Evolutionary conservation across 768 basidiomycete species (phyloP), one percentile per base, ranked within the genome.

Genomic region (Grammothele lineata): DNA sequence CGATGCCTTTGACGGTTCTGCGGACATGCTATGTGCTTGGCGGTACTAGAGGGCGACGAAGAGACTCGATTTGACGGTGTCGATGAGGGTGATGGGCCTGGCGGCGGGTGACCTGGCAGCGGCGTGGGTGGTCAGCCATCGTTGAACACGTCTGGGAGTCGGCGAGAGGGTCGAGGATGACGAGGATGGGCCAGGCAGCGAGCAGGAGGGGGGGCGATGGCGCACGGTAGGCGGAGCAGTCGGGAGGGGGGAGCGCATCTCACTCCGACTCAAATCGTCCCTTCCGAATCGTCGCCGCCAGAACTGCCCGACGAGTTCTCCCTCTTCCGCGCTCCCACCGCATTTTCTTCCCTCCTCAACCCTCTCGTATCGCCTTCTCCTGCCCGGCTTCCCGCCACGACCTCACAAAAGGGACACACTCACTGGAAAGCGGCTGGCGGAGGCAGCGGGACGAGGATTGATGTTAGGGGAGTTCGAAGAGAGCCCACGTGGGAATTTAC

Each of bases 241-340:
- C 51, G 50, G 34, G 51, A 50, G 45, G 37, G 47, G 48, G 32
- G 45, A 19, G 39, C 32, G 48, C 43, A 48, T 50, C 61, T 58
- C 61, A 63, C 62, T 63, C 62, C 62, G 62, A 63, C 59, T 59
- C 56, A 61, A 59, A 55, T 59, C 55, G 46, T 46, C 47, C 54
- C 51, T 57, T 56, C 62, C 62, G 62, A 59, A 43, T 47, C 51
- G 62, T 63, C 62, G 59, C 59, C 62, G 62, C 62, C 59, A 59
- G 59, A 63, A 59, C 53, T 56, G 30, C 46, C 53, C 52, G 50
- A 47, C 53, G 42, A 30, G 36, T 42, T 39, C 40, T 32, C 33
- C 26, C 34, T 25, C 36, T 44, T n/a, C 36, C 38, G 39, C 43
- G 37, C 51, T 37, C 37, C 46, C 23, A 14, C 30, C 41, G 41